Evolutionary conservation across 2,329 filamentous ascomycete genomes (phyloP).

Genomic region (Cordyceps militaris): DNA sequence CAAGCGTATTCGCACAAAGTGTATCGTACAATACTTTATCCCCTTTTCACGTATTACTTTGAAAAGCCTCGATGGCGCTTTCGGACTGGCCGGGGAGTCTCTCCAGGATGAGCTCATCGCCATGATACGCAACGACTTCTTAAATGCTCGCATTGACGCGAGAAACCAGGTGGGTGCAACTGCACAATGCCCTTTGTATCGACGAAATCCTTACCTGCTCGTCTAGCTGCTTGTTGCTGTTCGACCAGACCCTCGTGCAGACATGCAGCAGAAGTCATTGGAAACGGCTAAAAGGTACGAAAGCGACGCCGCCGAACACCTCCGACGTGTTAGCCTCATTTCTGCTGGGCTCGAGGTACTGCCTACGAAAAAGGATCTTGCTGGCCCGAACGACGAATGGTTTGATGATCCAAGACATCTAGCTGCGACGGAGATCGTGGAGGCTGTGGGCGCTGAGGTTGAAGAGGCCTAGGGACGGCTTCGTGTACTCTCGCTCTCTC

Average conservation of each 20-base stretch:
- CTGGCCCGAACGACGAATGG: conserved; percentile 26
- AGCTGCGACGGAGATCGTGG: background rate
- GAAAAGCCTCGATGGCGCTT: conserved; percentile 68
- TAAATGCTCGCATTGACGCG: conserved; percentile 78
- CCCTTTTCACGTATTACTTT: conserved; percentile 86
- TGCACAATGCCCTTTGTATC: background rate
- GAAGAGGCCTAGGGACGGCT: background rate
- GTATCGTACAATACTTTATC: conserved; percentile 86
- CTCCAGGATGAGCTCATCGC: conserved; percentile 67
- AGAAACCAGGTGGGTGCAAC: conserved; percentile 58
- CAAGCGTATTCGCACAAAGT: conserved; percentile 72
- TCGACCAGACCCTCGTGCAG: conserved; percentile 55
- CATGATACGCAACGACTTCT: conserved; percentile 66
- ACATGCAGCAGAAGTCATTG: conserved; percentile 65
- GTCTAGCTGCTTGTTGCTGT: conserved; percentile 64
- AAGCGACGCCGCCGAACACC: conserved; percentile 64
- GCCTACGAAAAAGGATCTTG: conserved; percentile 18
- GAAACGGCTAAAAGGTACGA: conserved; percentile 65
- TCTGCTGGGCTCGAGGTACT: conserved; percentile 67
- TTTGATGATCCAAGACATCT: conserved; percentile 22
- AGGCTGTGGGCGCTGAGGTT: background rate
- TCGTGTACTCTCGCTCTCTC: too few relatives aligned
- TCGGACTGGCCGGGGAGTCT: conserved; percentile 54
- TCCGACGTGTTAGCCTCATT: conserved; percentile 70
- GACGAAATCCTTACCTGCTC: conserved; percentile 14